Percentiles rank a stretch among this genome's conserved stretches.
Conservation (phyloP, 1,284 basidiomycete genomes). For the Tremellales sp. region DNA sequence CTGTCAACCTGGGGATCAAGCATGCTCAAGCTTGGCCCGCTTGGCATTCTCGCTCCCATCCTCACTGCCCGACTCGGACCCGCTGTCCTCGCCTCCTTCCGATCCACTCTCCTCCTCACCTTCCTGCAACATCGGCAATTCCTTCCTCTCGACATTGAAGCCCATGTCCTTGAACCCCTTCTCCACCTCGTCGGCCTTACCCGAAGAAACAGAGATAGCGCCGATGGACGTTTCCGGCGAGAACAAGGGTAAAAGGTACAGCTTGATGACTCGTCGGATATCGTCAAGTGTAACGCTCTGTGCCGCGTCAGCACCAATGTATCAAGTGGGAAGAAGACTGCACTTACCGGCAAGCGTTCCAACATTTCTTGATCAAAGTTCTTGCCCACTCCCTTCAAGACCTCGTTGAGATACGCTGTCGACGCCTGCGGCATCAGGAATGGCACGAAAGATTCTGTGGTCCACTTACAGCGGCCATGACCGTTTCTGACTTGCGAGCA, state of each 20-base stretch:
- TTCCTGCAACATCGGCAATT: slow-evolving; percentile 40
- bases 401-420: slow-evolving; percentile 79
- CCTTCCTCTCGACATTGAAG: slow-evolving; percentile 71
- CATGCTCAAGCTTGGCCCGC: not conserved
- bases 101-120: slow-evolving; percentile 19
- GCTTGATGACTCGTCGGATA: slow-evolving; percentile 64
- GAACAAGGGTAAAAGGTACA: slow-evolving; percentile 85
- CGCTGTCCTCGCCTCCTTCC: slow-evolving; percentile 8
- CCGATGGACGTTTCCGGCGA: slow-evolving; percentile 70
- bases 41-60: slow-evolving; percentile 2
- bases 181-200: slow-evolving; percentile 70
- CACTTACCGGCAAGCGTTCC: slow-evolving; percentile 56
- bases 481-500: slow-evolving; percentile 75
- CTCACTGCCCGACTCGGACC: slow-evolving; percentile 12
- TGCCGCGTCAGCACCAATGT: not conserved
- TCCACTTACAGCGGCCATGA: slow-evolving; percentile 67
- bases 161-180: slow-evolving; percentile 63
- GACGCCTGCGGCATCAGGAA: no score
- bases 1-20: no score
- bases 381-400: slow-evolving; percentile 71
- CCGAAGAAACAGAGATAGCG: slow-evolving; percentile 75
- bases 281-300: slow-evolving; percentile 71
- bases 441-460: no score
- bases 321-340: not conserved
- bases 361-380: slow-evolving; percentile 70